Evolutionary conservation across 352 stramenopile genomes (phyloP).

Genomic region (Phytophthora macrochlamydospora): DNA sequence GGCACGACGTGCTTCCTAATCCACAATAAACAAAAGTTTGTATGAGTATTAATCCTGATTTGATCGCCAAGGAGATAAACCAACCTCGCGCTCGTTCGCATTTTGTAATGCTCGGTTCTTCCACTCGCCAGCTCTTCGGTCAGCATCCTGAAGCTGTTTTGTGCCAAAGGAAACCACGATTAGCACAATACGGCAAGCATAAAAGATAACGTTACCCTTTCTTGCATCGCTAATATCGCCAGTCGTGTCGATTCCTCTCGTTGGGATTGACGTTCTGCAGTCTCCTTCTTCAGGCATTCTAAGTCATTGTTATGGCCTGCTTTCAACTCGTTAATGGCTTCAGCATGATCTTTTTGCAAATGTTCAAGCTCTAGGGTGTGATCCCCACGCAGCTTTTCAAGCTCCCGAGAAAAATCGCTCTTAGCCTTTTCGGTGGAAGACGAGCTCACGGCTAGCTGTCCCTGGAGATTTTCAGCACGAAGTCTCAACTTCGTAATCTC

Average conservation of each 20-base stretch:
- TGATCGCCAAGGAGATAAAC: neutral
- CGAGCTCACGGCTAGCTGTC: slow-evolving; percentile 40
- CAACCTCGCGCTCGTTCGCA: slow-evolving; percentile 49
- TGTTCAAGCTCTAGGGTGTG: slow-evolving; percentile 42
- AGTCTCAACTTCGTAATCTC: slow-evolving; percentile 37
- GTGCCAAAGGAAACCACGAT: neutral
- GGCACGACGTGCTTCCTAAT: slow-evolving; percentile 20
- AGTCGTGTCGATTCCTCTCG: slow-evolving; percentile 32
- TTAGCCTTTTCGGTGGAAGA: slow-evolving; percentile 46
- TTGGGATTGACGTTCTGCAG: slow-evolving; percentile 23
- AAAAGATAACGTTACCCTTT: slow-evolving; percentile 23
- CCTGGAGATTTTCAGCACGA: slow-evolving; percentile 43
- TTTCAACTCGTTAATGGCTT: slow-evolving; percentile 50
- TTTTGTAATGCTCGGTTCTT: slow-evolving; percentile 43
- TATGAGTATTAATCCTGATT: too few species aligned
- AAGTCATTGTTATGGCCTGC: slow-evolving; percentile 47
- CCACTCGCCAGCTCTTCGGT: slow-evolving; percentile 42
- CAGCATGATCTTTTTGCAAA: slow-evolving; percentile 52
- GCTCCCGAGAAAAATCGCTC: slow-evolving; percentile 44
- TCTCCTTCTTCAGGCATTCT: slow-evolving; percentile 57
- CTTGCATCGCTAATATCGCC: slow-evolving; percentile 32
- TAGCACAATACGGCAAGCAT: neutral
- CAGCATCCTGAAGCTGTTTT: slow-evolving; percentile 39
- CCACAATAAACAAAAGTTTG: neutral
- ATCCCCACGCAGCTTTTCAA: slow-evolving; percentile 49